Evolutionary conservation across 2,329 filamentous ascomycete genomes (phyloP).

Genomic region (Aspergillus melleus): DNA sequence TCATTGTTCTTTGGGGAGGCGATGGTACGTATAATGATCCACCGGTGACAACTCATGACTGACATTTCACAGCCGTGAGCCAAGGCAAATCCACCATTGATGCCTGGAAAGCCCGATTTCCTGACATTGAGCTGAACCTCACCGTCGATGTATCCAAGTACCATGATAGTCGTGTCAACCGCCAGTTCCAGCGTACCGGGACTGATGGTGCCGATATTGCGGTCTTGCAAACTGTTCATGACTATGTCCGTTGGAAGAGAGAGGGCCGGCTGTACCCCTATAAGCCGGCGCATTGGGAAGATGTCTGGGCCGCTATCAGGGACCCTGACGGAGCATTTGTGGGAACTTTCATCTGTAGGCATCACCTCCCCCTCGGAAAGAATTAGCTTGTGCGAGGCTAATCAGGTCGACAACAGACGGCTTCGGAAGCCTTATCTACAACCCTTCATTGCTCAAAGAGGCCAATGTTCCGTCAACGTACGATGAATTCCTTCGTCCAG

Average conservation of each 20-base stretch:
- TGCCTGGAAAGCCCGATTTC: neutral
- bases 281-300: neutral
- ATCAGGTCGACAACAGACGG: neutral
- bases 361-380: no score
- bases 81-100: neutral
- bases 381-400: neutral
- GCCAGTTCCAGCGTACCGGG: neutral
- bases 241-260: neutral
- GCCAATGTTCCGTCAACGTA: neutral
- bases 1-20: neutral
- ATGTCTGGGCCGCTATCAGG: neutral
- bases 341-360: neutral
- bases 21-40: neutral
- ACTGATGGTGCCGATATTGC: neutral
- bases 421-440: neutral
- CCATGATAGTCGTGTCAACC: neutral
- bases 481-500: neutral
- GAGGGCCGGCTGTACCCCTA: neutral
- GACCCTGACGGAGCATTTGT: neutral
- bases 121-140: neutral
- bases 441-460: neutral
- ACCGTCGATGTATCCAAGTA: conserved; percentile 1
- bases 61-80: neutral
- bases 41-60: neutral
- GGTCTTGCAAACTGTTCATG: neutral